Percentiles rank a stretch among this genome's conserved stretches.
phyloP scores from a whole-genome alignment of 805 yeast species.

The Candida nanaspora region DNA sequence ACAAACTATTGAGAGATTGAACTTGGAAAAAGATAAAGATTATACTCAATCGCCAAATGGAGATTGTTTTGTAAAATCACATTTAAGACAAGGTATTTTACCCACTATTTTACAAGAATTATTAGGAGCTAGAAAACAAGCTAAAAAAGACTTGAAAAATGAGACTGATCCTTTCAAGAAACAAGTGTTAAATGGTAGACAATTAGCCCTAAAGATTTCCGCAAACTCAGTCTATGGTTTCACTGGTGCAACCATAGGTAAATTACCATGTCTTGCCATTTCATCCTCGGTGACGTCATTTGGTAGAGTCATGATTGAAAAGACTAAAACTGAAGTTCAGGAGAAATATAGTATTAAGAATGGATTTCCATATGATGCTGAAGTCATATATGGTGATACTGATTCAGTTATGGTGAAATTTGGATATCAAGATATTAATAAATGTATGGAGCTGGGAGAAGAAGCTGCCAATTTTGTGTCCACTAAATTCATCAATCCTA shows the following conservation, averaged over 20 bases:
- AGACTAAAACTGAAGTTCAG: conserved; percentile 82
- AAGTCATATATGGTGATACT: conserved; percentile 96
- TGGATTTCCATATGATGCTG: conserved; percentile 79
- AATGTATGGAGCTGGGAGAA: conserved; percentile 87
- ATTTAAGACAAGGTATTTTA: conserved; percentile 71
- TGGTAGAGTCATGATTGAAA: conserved; percentile 95
- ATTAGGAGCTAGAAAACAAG: conserved; percentile 85
- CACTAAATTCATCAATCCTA: conserved; percentile 70
- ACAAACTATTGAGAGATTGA: conserved; percentile 57
- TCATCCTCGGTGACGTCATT: conserved; percentile 93
- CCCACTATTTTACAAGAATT: conserved; percentile 90
- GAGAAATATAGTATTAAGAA: conserved; percentile 69
- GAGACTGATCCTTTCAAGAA: conserved; percentile 93
- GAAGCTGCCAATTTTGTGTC: conserved; percentile 93
- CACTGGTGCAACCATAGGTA: conserved; percentile 98
- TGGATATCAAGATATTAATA: conserved; percentile 72
- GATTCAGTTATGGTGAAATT: conserved; percentile 99
- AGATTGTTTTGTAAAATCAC: conserved; percentile 74
- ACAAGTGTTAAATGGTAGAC: conserved; percentile 95
- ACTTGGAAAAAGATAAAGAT: conserved; percentile 63
- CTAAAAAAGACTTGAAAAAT: conserved; percentile 81
- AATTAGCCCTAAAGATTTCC: conserved; percentile 89
- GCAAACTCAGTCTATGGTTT: conserved; percentile 99
- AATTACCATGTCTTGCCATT: conserved; percentile 91
- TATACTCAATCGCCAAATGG: conserved; percentile 87